A percentile compares a stretch with the other conserved stretches of the same genome.
Evolutionary conservation across 306 rosid species (phyloP).

Genomic region (Vigna hirtella): DNA sequence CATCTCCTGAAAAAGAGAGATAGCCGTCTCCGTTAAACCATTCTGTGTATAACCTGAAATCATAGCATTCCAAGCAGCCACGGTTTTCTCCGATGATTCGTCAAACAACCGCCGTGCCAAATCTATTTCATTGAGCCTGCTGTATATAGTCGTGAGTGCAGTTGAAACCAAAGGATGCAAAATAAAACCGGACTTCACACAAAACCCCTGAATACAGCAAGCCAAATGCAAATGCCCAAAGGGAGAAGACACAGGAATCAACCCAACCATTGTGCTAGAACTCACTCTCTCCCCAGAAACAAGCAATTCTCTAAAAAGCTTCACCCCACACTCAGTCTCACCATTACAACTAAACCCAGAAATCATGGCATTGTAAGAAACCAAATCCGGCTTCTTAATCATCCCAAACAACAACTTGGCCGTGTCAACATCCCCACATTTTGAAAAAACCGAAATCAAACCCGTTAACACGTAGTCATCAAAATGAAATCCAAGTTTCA

Average conservation of each 20-base stretch:
- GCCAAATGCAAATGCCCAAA: constrained; percentile 72
- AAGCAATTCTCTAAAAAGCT: constrained; percentile 70
- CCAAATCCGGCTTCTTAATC: constrained; percentile 69
- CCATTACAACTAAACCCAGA: constrained; percentile 77
- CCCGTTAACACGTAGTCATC: constrained; percentile 75
- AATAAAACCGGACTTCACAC: constrained; percentile 70
- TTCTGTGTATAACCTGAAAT: constrained; percentile 91
- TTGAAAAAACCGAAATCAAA: constrained; percentile 82
- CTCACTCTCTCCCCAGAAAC: constrained; percentile 61
- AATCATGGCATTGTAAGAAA: constrained; percentile 87
- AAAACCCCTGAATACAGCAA: constrained; percentile 66
- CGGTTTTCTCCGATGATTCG: constrained; percentile 75
- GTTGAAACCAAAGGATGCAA: constrained; percentile 76
- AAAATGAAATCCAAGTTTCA: constrained; percentile 68
- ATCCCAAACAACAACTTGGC: constrained; percentile 70
- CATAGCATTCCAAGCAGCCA: constrained; percentile 95
- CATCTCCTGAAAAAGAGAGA: constrained; percentile 87
- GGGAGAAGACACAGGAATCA: constrained; percentile 84
- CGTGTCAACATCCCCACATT: constrained; percentile 62
- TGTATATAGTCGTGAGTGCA: constrained; percentile 74
- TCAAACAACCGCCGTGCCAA: constrained; percentile 78
- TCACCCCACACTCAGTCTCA: constrained; percentile 63
- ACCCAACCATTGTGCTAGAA: constrained; percentile 84
- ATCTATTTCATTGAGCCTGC: constrained; percentile 75
- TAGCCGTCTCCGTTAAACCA: constrained; percentile 81